These are phyloP conservation scores for Clausena lansium DNA, from an alignment of 345 rosid species.

Conservation along the genomic window DNA sequence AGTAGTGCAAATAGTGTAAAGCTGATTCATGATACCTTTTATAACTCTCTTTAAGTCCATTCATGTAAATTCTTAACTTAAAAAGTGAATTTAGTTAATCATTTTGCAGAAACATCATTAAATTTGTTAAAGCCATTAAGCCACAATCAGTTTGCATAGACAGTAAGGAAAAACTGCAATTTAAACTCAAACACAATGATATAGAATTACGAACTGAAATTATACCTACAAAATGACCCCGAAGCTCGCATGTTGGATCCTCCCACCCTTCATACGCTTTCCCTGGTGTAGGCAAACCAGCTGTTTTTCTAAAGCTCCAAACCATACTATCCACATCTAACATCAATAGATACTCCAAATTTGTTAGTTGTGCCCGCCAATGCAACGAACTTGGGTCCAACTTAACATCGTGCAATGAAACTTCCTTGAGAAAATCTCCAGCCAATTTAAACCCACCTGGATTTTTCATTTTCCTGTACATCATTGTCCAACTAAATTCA, in stretches of 20 bases:
- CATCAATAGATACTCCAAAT: slow-evolving; percentile 79
- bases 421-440: slow-evolving; percentile 60
- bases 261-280: slow-evolving; percentile 91
- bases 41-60: slow-evolving; percentile 6
- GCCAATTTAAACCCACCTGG: slow-evolving; percentile 24
- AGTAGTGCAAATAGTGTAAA: slow-evolving; percentile 4
- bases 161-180: neutral
- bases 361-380: slow-evolving; percentile 81
- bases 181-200: neutral
- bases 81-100: neutral
- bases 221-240: slow-evolving; percentile 98
- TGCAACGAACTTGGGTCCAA: slow-evolving; percentile 59
- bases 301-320: slow-evolving; percentile 84
- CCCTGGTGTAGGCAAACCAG: slow-evolving; percentile 69
- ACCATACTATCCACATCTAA: slow-evolving; percentile 73
- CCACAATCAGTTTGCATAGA: neutral
- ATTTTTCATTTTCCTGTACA: slow-evolving; percentile 70
- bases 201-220: neutral
- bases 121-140: neutral
- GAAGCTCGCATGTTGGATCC: slow-evolving; percentile 57
- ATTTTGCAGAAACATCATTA: neutral
- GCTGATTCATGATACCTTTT: slow-evolving; percentile 1
- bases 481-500: slow-evolving; percentile 64
- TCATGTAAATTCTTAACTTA: neutral
- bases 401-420: slow-evolving; percentile 79